These are phyloP conservation scores for Candida qinlingensis DNA, from an alignment of 805 yeast species.

Conservation along the genomic window DNA sequence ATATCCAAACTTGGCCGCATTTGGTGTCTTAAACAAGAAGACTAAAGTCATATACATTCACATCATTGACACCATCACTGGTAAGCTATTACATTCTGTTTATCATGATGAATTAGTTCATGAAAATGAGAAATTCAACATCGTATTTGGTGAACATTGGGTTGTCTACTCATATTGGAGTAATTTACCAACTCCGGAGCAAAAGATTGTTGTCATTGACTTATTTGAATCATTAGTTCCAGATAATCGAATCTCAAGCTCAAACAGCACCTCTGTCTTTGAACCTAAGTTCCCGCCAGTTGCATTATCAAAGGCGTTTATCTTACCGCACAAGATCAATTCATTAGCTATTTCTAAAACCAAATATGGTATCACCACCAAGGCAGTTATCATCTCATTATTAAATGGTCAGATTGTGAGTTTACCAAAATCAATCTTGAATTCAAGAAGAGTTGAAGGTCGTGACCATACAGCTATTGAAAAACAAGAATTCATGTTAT, in stretches of 20 bases:
- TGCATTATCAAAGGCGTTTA: conserved; percentile 49
- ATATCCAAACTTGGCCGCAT: conserved; percentile 59
- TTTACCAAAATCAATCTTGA: conserved; percentile 65
- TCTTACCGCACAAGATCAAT: conserved; percentile 54
- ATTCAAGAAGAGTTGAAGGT: conserved; percentile 60
- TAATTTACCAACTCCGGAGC: conserved; percentile 41
- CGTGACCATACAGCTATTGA: conserved; percentile 47
- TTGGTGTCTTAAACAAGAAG: conserved; percentile 36
- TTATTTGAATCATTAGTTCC: conserved; percentile 64
- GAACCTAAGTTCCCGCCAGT: conserved; percentile 38
- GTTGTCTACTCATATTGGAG: conserved; percentile 62
- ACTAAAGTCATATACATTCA: conserved; percentile 37
- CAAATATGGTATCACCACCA: conserved; percentile 60
- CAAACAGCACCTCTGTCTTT: conserved; percentile 26
- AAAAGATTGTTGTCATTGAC: conserved; percentile 67
- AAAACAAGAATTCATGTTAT: conserved; percentile 50
- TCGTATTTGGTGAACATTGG: conserved; percentile 81
- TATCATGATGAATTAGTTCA: conserved; percentile 38
- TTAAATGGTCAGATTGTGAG: conserved; percentile 57
- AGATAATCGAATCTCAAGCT: conserved; percentile 34
- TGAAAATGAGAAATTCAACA: conserved; percentile 37
- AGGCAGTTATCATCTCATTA: conserved; percentile 56
- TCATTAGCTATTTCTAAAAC: conserved; percentile 52
- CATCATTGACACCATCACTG: conserved; percentile 65
- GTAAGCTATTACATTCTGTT: conserved; percentile 47